Base-by-base conservation (phyloP, 23 red algal genomes). In the Chondrus crispus region DNA sequence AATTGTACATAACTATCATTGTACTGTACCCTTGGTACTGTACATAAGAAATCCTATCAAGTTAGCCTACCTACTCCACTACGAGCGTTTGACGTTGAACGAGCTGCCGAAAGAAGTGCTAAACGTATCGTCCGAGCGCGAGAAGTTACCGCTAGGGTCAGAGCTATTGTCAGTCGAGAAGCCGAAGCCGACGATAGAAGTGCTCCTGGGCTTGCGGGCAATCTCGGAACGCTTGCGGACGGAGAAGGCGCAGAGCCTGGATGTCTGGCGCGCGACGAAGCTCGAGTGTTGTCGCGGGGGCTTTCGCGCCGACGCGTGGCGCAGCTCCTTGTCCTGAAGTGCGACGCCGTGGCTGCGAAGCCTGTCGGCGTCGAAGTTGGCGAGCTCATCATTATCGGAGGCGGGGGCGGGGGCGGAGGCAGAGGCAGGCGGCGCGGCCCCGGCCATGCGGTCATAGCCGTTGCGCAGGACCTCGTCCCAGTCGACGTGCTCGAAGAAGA, bases 171-270 rank as follows among this genome's bases (percentile, higher is more conserved):
- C n/a, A n/a, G n/a, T n/a, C n/a, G 71, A 77, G 43, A 77, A 77
- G 9, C 44, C 52, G 50, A 91, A 91, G 4, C 88, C 88, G 38
- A 91, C 63, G 49, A 91, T 82, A 49, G 85, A 73, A 1, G 85
- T 89, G 7, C 16, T 46, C 11, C 70, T 89, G 26, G 66, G 85
- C 36, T 20, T 50, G 48, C 66, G 74, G 6, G 42, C 45, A 66
- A 89, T 78, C 8, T 79, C 66, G n/a, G 22, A 28, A 57, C 66
- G 69, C 29, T 75, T 46, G 14, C 68, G 64, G 13, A 89, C n/a
- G 2, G 53, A 41, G 9, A 75, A 39, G 2, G 43, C 8, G 10
- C 42, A 66, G 46, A 77, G 85, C 28, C 41, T 57, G 46, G 85
- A 89, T 38, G 49, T 2, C 69, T 57, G 58, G 47, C 69, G 42